phyloP scores from a whole-genome alignment of 768 basidiomycete genomes.

The Wakefieldia striispora region DNA sequence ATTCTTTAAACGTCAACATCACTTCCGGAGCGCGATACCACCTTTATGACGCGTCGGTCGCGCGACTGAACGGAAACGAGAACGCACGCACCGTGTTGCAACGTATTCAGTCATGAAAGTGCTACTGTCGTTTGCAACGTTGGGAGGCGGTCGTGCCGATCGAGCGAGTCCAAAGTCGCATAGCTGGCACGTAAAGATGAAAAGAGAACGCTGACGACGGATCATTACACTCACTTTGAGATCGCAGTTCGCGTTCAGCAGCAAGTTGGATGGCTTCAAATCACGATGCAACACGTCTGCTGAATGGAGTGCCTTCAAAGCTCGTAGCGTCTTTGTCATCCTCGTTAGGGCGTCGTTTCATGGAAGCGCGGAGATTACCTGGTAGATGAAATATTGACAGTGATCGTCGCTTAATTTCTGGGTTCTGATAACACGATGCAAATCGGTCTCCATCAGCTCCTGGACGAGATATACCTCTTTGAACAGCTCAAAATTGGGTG shows the following conservation, averaged over 20 bases:
- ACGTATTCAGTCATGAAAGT: slow-evolving; percentile 94
- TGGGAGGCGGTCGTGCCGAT: slow-evolving; percentile 70
- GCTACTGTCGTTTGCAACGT: slow-evolving; percentile 70
- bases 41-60: slow-evolving; percentile 34
- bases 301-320: slow-evolving; percentile 91
- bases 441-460: slow-evolving; percentile 89
- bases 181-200: slow-evolving; percentile 40
- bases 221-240: slow-evolving; percentile 63
- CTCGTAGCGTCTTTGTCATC: slow-evolving; percentile 69
- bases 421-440: slow-evolving; percentile 94
- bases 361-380: slow-evolving; percentile 44
- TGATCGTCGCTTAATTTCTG: slow-evolving; percentile 95
- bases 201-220: background rate
- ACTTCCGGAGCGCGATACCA: slow-evolving; percentile 99
- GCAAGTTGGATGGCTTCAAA: slow-evolving; percentile 92
- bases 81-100: slow-evolving; percentile 67
- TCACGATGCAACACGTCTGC: slow-evolving; percentile 95
- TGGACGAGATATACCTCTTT: slow-evolving; percentile 78
- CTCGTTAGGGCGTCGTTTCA: slow-evolving; percentile 2
- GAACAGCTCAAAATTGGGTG: slow-evolving; percentile 71
- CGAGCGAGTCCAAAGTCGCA: slow-evolving; percentile 90
- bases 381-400: slow-evolving; percentile 97
- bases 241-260: slow-evolving; percentile 96
- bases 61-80: background rate
- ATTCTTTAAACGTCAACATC: slow-evolving; percentile 97